phyloP scores from a whole-genome alignment of 2,329 filamentous ascomycete species.

The Alternaria sp. region DNA sequence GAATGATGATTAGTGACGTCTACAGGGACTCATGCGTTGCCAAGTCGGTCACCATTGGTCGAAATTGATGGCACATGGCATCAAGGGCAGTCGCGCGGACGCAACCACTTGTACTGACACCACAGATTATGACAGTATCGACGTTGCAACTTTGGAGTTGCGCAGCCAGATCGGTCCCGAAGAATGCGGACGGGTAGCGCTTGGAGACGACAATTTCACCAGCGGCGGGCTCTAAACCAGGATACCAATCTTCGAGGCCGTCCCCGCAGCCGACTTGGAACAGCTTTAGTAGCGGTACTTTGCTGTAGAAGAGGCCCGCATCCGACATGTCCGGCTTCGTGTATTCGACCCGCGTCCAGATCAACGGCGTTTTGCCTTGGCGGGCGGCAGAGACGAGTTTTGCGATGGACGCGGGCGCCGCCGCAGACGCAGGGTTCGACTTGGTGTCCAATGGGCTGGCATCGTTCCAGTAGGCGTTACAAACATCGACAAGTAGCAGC shows the following conservation, averaged over 20 bases:
- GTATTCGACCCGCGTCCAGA: slow-evolving; percentile 56
- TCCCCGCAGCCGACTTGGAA: slow-evolving; percentile 51
- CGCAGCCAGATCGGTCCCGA: slow-evolving; percentile 53
- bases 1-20: slow-evolving; percentile 14
- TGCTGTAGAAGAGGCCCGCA: slow-evolving; percentile 53
- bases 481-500: slow-evolving; percentile 56
- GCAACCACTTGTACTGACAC: slow-evolving; percentile 57
- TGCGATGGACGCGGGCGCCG: slow-evolving; percentile 49
- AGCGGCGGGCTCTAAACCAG: slow-evolving; percentile 47
- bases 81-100: slow-evolving; percentile 55
- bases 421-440: slow-evolving; percentile 46
- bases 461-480: slow-evolving; percentile 54
- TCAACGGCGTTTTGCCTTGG: slow-evolving; percentile 46
- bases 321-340: slow-evolving; percentile 54
- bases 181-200: slow-evolving; percentile 55
- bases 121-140: slow-evolving; percentile 56
- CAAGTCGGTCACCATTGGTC: slow-evolving; percentile 50
- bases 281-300: slow-evolving; percentile 52
- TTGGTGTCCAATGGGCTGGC: slow-evolving; percentile 52
- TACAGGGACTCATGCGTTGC: slow-evolving; percentile 10
- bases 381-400: slow-evolving; percentile 52
- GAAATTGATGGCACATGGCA: slow-evolving; percentile 53
- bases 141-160: slow-evolving; percentile 48
- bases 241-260: slow-evolving; percentile 50
- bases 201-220: slow-evolving; percentile 51